Evolutionary conservation across 257 asterid genomes (phyloP).

Genomic region (Solanum lignicaule): DNA sequence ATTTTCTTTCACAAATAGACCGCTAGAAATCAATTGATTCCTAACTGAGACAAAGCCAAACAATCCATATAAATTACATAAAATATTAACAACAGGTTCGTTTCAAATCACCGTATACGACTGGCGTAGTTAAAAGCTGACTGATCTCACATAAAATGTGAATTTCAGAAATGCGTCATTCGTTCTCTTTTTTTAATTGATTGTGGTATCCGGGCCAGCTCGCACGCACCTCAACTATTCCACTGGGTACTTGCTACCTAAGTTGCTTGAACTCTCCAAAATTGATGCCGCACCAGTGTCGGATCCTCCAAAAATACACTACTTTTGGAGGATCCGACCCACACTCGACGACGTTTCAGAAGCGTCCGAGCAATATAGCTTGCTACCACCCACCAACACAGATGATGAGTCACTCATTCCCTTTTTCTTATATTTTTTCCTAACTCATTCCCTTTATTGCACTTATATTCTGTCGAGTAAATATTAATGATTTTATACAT

Average conservation of each 20-base stretch:
- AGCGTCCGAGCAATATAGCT: neutral
- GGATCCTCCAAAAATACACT: too few relatives aligned
- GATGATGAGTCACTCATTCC: neutral
- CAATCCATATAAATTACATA: neutral
- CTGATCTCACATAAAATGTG: neutral
- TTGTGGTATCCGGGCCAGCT: neutral
- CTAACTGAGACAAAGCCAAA: neutral
- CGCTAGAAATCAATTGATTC: neutral
- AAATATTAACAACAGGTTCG: neutral
- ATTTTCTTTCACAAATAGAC: neutral
- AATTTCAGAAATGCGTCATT: neutral
- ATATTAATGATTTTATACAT: neutral
- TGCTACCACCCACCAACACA: neutral
- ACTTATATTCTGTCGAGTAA: neutral
- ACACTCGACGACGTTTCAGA: too few relatives aligned
- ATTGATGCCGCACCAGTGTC: too few relatives aligned
- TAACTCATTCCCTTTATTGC: neutral
- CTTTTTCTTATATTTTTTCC: neutral
- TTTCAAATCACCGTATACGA: neutral
- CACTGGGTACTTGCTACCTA: neutral
- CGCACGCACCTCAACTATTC: neutral
- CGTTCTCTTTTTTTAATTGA: neutral
- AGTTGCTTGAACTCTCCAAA: neutral
- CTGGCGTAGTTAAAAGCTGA: neutral
- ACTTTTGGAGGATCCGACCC: too few relatives aligned